Evolutionary conservation across 1,284 basidiomycete species (phyloP), one percentile per base, ranked within the genome.

Genomic region (Bjerkandera adusta): DNA sequence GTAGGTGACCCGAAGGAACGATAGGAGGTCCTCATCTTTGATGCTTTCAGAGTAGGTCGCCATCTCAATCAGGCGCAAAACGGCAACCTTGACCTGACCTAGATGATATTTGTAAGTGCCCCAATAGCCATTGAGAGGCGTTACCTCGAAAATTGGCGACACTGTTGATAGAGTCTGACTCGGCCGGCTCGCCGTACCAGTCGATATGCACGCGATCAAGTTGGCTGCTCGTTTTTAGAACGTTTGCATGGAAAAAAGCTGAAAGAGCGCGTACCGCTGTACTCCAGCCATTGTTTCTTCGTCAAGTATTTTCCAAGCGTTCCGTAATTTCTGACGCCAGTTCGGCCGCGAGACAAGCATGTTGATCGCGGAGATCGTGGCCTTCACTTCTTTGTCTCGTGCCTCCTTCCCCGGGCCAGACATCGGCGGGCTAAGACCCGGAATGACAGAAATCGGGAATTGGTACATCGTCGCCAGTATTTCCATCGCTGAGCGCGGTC

Each of bases 1-100:
- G 36, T 51, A 51, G 2, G 49, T 29, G n/a, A 38, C 13, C 3
- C 45, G 40, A n/a, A 51, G 49, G 20, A 47, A 41, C 4, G 49
- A 36, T 4, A 51, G 32, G n/a, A 48, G 27, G 18, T 51, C 49
- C 20, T 15, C n/a, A 24, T 51, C 36, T 22, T 47, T 29, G 15
- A 43, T 26, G 7, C 29, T 16, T 3, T 36, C 24, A 13, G 40
- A 15, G 25, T 43, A 37, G 5, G 49, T 46, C 6, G 39, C 12
- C 5, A 18, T 29, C 2, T 41, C 34, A n/a, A 48, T 38, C 3
- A 51, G 27, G 11, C 40, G 46, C 15, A 51, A 30, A 8, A 51
- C 33, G 11, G 12, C 25, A 30, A 44, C 27, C 10, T 46, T 33
- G n/a, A 36, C 20, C 8, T 29, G 7, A 7, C 45, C 49, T 51